These are phyloP conservation scores for Rhodotorula graminis DNA, from an alignment of 768 basidiomycete genomes.

Conservation along the genomic window DNA sequence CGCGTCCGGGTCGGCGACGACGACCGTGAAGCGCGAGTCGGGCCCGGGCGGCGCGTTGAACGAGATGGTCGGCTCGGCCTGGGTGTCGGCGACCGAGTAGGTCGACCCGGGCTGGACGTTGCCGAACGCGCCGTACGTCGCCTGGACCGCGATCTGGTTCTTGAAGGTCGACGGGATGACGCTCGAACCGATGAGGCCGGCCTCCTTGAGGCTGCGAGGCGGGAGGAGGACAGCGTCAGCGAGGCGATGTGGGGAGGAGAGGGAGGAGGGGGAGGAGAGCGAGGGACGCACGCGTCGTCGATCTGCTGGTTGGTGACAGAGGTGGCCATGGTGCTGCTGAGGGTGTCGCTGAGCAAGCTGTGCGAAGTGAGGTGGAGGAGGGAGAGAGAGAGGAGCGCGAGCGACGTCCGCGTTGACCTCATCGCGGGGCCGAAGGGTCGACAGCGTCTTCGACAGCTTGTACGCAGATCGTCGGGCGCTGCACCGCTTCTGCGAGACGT, in stretches of 20 bases:
- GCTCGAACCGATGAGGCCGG: slow-evolving; percentile 7
- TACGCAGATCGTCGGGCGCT: too few species aligned
- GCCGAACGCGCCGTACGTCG: neutral
- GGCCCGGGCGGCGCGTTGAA: neutral
- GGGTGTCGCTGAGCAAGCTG: neutral
- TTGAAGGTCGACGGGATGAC: slow-evolving; percentile 2
- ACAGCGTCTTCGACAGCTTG: neutral
- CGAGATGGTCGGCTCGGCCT: slow-evolving; percentile 9
- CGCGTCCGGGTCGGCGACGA: slow-evolving; percentile 21
- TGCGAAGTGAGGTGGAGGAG: too few species aligned
- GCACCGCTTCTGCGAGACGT: too few species aligned
- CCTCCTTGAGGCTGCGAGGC: neutral
- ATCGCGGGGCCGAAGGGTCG: neutral
- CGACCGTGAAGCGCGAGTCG: slow-evolving; percentile 2
- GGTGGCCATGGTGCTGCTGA: neutral
- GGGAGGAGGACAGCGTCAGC: neutral
- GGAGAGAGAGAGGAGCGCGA: neutral
- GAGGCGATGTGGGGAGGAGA: too few species aligned
- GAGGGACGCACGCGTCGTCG: neutral
- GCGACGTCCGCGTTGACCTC: neutral
- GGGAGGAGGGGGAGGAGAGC: neutral
- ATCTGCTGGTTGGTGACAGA: neutral
- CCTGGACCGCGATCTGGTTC: neutral
- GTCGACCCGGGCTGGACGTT: neutral
- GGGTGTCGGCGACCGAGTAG: slow-evolving; percentile 2